Base-by-base conservation (phyloP, 1,284 basidiomycete genomes). In the Cryptococcus sp. region DNA sequence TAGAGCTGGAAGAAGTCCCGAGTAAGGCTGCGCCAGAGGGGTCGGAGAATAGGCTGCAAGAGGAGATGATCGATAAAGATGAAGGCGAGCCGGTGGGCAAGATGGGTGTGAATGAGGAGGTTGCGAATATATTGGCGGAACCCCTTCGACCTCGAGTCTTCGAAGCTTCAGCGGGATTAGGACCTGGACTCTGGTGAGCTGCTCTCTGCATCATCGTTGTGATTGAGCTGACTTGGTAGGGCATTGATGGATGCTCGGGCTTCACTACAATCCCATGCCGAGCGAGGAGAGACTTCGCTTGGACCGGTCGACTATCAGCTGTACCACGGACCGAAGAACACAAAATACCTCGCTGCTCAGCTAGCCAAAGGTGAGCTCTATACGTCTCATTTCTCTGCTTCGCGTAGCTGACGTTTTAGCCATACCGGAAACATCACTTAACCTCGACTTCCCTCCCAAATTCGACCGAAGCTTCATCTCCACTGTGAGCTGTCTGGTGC, bases 101-200 rank as follows among this genome's bases (percentile, higher is more conserved):
- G 50, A 58, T 10, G 54, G 47, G 6, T 51, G n/a, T 10, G 23
- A 25, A 5, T 9, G n/a, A 24, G 19, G 35, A 37, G 35, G 9
- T 37, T 12, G 35, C 7, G 7, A 18, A 6, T 7, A 18, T 10
- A 18, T 7, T 10, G 11, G 18, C 9, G 35, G 35, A 37, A 19
- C 44, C 33, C 11, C 23, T 39, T 16, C 43, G 48, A 36, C 41
- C 42, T 10, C n/a, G 46, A 18, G 45, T 77, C 1, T 63, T 77
- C 23, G 76, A 73, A 57, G 72, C 74, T 2, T 58, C 66, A 12
- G 65, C 66, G 22, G 71, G 73, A 3, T 58, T 73, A 0, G 76
- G 74, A 3, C 66, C 72, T 10, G 76, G 69, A 0, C 51, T 75
- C 10, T 77, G 76, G 76, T 70, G 71, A 52, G 65, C 68, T 16